These are phyloP conservation scores for Mycothermus thermophilus DNA, from an alignment of 495 filamentous ascomycete species.

Conservation along the genomic window DNA sequence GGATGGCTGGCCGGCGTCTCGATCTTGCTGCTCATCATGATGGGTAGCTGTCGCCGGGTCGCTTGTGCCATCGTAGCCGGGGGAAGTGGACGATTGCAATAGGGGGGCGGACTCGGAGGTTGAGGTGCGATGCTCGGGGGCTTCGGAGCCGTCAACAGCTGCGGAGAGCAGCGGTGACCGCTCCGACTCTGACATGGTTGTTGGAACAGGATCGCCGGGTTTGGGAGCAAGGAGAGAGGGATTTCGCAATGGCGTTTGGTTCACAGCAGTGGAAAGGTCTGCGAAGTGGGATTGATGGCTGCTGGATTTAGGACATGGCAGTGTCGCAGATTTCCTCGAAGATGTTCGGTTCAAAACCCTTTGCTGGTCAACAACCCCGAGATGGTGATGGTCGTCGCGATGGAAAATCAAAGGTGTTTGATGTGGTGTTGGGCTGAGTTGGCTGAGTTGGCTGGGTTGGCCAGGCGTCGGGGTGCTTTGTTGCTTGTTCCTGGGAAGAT, in stretches of 20 bases:
- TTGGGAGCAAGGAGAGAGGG: neutral
- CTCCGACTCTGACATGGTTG: constrained; percentile 33
- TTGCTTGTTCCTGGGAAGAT: no score
- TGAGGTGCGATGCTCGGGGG: constrained; percentile 15
- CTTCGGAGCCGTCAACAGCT: constrained; percentile 16
- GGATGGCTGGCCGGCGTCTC: constrained; percentile 19
- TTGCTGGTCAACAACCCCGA: no score
- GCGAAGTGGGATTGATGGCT: constrained; percentile 7
- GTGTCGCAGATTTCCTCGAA: no score
- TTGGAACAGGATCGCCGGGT: no score
- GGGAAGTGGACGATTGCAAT: constrained; percentile 27
- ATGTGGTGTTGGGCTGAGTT: no score
- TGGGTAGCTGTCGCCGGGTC: no score
- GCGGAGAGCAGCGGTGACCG: constrained; percentile 28
- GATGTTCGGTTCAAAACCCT: no score
- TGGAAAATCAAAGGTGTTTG: no score
- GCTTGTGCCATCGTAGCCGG: constrained; percentile 30
- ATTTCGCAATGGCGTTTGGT: neutral
- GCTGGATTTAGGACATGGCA: constrained; percentile 8
- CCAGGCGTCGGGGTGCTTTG: no score
- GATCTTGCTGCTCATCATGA: constrained; percentile 16
- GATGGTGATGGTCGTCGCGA: no score
- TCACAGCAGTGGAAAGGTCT: neutral
- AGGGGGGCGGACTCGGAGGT: constrained; percentile 46
- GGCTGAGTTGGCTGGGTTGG: no score